Evolutionary conservation across 345 rosid species (phyloP).

Genomic region (sweet orange (Citrus sinensis)): DVS_A1.0 CM039163.1:49799501-49800000

Average conservation of each 20-base stretch:
- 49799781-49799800: neutral
- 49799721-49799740: slow-evolving; percentile 67
- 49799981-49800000: neutral
- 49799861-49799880: neutral
- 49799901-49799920: slow-evolving; percentile 86
- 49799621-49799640: too few relatives aligned
- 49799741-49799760: slow-evolving; percentile 67
- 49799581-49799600: too few relatives aligned
- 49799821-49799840: neutral
- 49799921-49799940: slow-evolving; percentile 64
- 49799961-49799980: slow-evolving; percentile 29
- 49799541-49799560: too few relatives aligned
- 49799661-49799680: neutral
- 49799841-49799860: neutral
- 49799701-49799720: slow-evolving; percentile 76
- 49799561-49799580: too few relatives aligned
- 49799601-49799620: too few relatives aligned
- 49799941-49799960: slow-evolving; percentile 90
- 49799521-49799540: too few relatives aligned
- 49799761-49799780: neutral
- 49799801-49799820: neutral
- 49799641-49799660: too few relatives aligned
- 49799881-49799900: slow-evolving; percentile 53
- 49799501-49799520: too few relatives aligned
- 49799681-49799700: slow-evolving; percentile 63